Evolutionary conservation across 345 rosid genomes (phyloP).

Genomic region (Cardamine resedifolia): DNA sequence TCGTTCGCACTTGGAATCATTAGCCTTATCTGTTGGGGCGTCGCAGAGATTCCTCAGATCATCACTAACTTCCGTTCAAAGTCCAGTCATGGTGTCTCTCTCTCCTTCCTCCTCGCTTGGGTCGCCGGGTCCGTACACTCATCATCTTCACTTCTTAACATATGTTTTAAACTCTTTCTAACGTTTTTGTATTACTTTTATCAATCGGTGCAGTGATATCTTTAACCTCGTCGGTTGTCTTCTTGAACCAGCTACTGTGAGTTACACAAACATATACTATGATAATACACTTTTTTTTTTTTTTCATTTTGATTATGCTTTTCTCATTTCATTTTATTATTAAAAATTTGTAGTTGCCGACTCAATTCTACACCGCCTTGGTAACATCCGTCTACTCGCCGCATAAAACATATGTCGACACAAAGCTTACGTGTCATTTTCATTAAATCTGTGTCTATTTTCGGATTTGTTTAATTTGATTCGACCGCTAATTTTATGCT

Average conservation of each 20-base stretch:
- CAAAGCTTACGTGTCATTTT: conserved; percentile 12
- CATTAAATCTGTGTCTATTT: neutral
- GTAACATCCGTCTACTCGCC: conserved; percentile 44
- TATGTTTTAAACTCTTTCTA: neutral
- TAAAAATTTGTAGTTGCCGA: conserved; percentile 74
- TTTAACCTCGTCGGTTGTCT: conserved; percentile 88
- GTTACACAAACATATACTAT: conserved; percentile 26
- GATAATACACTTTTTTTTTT: neutral
- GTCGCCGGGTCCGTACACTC: conserved; percentile 69
- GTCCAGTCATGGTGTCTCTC: conserved; percentile 95
- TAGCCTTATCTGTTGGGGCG: conserved; percentile 81
- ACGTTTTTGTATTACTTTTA: neutral
- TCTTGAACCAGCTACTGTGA: conserved; percentile 97
- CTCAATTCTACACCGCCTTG: conserved; percentile 92
- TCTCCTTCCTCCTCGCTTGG: conserved; percentile 91
- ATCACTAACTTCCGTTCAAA: conserved; percentile 86
- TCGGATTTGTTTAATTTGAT: neutral
- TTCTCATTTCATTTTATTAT: conserved; percentile 28
- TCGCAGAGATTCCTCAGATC: conserved; percentile 95
- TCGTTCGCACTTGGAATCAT: conserved; percentile 69
- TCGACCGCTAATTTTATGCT: neutral
- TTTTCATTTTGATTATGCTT: neutral
- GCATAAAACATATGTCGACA: conserved; percentile 35
- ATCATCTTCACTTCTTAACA: neutral
- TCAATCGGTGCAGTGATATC: conserved; percentile 64